Base-by-base conservation (phyloP, 139 green algal species). In the Tetradesmus obliquus region DNA sequence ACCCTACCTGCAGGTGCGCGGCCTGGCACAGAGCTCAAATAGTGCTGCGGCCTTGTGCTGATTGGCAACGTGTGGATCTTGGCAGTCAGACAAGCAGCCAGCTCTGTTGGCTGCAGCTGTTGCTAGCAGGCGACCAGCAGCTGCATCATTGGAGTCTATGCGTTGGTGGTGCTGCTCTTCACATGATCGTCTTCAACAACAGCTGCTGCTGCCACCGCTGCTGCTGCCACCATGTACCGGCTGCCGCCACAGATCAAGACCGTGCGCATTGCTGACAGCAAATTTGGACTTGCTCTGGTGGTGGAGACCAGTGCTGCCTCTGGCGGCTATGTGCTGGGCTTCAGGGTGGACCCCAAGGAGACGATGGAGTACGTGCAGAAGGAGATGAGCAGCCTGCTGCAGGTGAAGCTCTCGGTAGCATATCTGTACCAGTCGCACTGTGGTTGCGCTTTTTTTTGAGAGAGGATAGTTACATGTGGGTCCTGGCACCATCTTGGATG, bases 231-330 rank as follows among this genome's bases (percentile, higher is more conserved):
- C 32, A 45, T 10, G 10, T 19, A n/a, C 79, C 32, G 24, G 45
- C 3, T 80, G 55, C 24, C 15, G 22, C 6, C 6, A 3, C 92
- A 97, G 93, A 95, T 97, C 45, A 95, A 95, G 69, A 84, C 51
- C 17, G 91, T 98, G 51, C 92, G 92, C n/a, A 66, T 97, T 55
- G 87, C 93, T 8, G 93, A 97, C 32, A 96, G 92, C 91, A 98
- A 98, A 92, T 98, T 98, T 94, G 96, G 96, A 0, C 94, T 87
- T 20, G 95, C 94, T n/a, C 93, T 98, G 79, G 96, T 97, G 55
- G 88, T 98, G 2, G 95, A 97, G 91, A 97, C 95, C 54, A 94
- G 80, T 1, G n/a, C 90, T 3, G 54, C 55, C 9, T 94, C 87
- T 69, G 95, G 95, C 9, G 94, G 95, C 32, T 98, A 97, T 92